Percentiles rank a stretch among this genome's conserved stretches.
phyloP scores from a whole-genome alignment of 768 basidiomycete species.

The Kwoniella sp. region DNA sequence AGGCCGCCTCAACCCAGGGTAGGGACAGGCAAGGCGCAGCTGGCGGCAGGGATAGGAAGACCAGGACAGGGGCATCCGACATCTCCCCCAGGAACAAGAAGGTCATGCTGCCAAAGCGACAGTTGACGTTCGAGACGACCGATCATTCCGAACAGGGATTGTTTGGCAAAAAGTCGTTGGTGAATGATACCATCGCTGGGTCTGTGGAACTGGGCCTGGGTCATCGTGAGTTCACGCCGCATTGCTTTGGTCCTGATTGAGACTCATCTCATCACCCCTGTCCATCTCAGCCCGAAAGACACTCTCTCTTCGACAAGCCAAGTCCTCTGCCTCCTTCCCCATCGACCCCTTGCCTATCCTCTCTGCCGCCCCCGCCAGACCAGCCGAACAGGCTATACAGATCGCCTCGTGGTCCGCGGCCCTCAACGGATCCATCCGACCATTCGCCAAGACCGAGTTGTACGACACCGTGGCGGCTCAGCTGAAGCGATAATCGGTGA shows the following conservation, averaged over 20 bases:
- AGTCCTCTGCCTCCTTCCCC: slow-evolving; percentile 1
- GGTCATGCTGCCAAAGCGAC: slow-evolving; percentile 12
- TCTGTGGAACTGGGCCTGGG: not conserved
- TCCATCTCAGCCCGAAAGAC: slow-evolving; percentile 6
- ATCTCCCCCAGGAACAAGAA: slow-evolving; percentile 7
- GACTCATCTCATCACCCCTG: not conserved
- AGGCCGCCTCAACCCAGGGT: not conserved
- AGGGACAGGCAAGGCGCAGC: not conserved
- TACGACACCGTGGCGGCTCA: slow-evolving; percentile 3
- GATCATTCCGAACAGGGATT: slow-evolving; percentile 11
- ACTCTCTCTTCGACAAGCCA: not conserved
- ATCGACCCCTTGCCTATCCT: slow-evolving; percentile 7
- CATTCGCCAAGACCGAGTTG: not conserved
- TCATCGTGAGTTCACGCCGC: slow-evolving; percentile 4
- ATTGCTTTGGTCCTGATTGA: not conserved
- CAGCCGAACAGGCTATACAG: slow-evolving; percentile 11
- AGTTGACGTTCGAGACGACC: slow-evolving; percentile 9
- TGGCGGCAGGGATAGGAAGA: not conserved
- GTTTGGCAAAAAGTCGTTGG: slow-evolving; percentile 8
- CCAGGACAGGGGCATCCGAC: not conserved
- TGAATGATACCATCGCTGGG: not conserved
- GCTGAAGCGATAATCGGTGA: slow-evolving; percentile 8
- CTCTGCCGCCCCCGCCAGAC: slow-evolving; percentile 5
- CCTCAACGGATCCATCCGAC: slow-evolving; percentile 5
- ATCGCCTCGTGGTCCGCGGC: slow-evolving; percentile 11